Evolutionary conservation across 164 flowering plant species (phyloP).

Genomic region (Pachysandra terminalis): DNA sequence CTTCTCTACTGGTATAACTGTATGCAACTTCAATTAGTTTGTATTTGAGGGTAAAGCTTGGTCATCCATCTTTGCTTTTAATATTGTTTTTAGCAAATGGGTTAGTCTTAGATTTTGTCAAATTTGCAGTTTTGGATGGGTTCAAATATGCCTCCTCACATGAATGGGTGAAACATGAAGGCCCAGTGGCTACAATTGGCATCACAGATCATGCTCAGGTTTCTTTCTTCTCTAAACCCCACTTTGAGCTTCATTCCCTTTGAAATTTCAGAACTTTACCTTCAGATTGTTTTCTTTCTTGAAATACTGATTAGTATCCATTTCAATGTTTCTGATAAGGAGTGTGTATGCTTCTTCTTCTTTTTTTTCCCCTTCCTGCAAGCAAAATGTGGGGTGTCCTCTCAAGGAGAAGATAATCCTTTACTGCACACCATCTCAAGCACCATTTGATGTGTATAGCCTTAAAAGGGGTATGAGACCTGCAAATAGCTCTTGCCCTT

Average conservation of each 20-base stretch:
- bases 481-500: no score
- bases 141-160: constrained; percentile 84
- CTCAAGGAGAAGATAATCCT: no score
- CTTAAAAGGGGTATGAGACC: no score
- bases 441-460: no score
- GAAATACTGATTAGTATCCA: no score
- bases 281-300: no score
- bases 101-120: not conserved
- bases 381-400: no score
- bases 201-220: constrained; percentile 99
- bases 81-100: not conserved
- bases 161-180: constrained; percentile 99
- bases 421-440: no score
- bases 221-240: not conserved
- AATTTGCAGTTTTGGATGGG: constrained; percentile 73
- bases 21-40: not conserved
- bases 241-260: not conserved
- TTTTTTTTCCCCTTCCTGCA: no score
- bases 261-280: not conserved
- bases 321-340: no score
- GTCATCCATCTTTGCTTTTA: not conserved
- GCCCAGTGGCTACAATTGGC: constrained; percentile 82
- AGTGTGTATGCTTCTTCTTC: no score
- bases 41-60: not conserved
- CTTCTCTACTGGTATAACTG: constrained; percentile 77